Conservation (phyloP, 1,284 basidiomycete species). For the Papiliotrema fonsecae region DNA sequence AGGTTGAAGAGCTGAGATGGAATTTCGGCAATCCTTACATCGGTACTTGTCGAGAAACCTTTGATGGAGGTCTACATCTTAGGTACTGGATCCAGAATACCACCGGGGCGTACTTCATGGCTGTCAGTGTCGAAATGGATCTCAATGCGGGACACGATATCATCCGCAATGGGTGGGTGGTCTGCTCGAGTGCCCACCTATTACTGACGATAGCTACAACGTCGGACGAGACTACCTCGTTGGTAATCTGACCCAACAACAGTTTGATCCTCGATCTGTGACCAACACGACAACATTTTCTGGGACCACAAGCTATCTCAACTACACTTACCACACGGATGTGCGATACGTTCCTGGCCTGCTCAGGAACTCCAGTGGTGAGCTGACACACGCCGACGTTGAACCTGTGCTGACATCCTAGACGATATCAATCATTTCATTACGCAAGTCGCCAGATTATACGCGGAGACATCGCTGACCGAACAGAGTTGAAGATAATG, state of each 20-base stretch:
- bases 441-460: slow-evolving; percentile 28
- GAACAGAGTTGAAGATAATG: slow-evolving; percentile 55
- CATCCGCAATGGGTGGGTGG: slow-evolving; percentile 54
- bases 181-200: not conserved
- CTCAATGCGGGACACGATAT: slow-evolving; percentile 59
- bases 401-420: slow-evolving; percentile 7
- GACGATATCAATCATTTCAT: slow-evolving; percentile 71
- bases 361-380: slow-evolving; percentile 59
- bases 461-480: not conserved
- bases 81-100: slow-evolving; percentile 84
- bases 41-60: slow-evolving; percentile 77
- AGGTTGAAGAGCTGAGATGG: slow-evolving; percentile 73
- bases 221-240: slow-evolving; percentile 69
- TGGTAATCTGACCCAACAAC: slow-evolving; percentile 64
- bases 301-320: slow-evolving; percentile 35
- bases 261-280: slow-evolving; percentile 56
- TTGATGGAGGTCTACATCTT: slow-evolving; percentile 84
- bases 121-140: slow-evolving; percentile 68
- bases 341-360: slow-evolving; percentile 65
- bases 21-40: slow-evolving; percentile 70
- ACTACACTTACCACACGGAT: slow-evolving; percentile 66
- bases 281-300: slow-evolving; percentile 54
- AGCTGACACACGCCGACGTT: not conserved
- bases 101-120: slow-evolving; percentile 71
- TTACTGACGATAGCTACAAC: slow-evolving; percentile 51